These are phyloP conservation scores for Cryptococcus sp. DNA, from an alignment of 1,284 basidiomycete genomes.

Conservation along the genomic window DNA sequence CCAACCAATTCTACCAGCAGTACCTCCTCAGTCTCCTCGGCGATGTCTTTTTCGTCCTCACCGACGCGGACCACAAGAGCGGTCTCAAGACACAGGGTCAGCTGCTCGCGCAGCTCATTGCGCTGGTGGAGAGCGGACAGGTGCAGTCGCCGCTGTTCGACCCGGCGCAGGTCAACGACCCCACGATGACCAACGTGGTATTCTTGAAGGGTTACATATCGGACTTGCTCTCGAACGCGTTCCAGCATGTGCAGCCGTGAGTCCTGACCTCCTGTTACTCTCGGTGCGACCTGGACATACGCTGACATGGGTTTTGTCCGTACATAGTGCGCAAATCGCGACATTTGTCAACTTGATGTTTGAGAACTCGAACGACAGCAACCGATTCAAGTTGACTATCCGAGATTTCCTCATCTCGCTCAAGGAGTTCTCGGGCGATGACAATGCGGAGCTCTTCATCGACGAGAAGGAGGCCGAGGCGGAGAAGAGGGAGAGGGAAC, in stretches of 20 bases:
- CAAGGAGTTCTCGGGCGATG: slow-evolving; percentile 83
- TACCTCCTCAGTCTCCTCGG: slow-evolving; percentile 92
- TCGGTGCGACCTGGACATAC: not conserved
- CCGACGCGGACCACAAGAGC: slow-evolving; percentile 97
- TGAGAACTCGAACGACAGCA: slow-evolving; percentile 83
- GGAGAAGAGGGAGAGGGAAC: slow-evolving; percentile 64
- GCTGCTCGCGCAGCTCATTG: slow-evolving; percentile 89
- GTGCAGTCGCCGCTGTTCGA: slow-evolving; percentile 87
- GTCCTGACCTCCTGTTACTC: slow-evolving; percentile 37
- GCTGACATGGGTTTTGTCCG: not conserved
- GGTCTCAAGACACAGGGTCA: slow-evolving; percentile 86
- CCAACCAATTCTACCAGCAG: slow-evolving; percentile 81
- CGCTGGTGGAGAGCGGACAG: slow-evolving; percentile 78
- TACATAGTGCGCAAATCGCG: slow-evolving; percentile 63
- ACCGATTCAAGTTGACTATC: slow-evolving; percentile 90
- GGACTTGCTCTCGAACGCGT: slow-evolving; percentile 79
- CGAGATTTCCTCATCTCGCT: slow-evolving; percentile 76
- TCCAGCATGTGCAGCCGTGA: slow-evolving; percentile 82
- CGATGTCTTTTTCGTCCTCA: slow-evolving; percentile 96
- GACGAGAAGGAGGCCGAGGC: slow-evolving; percentile 94
- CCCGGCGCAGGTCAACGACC: slow-evolving; percentile 67
- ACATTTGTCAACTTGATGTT: slow-evolving; percentile 76
- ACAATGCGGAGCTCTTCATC: slow-evolving; percentile 79
- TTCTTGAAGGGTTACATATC: slow-evolving; percentile 88
- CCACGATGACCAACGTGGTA: slow-evolving; percentile 72